Conservation (phyloP, 129 eudicot species). For the Chrysanthemum seticuspe region DNA sequence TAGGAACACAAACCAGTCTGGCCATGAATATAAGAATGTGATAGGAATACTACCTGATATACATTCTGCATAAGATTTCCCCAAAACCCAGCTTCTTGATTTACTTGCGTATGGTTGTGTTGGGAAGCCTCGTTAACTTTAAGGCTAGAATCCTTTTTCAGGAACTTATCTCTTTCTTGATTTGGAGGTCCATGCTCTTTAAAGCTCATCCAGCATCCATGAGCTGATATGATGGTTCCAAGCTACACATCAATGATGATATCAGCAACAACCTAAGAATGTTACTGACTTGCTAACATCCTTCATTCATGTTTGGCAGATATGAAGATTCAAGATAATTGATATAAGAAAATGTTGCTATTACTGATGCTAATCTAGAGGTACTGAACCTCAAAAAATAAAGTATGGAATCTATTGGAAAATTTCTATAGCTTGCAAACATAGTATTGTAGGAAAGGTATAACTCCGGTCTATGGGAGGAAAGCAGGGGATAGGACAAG, state of each 20-base stretch:
- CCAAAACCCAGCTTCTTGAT: conserved; percentile 48
- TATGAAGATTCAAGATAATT: too few relatives aligned
- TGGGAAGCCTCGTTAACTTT: conserved; percentile 10
- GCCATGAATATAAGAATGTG: conserved; percentile 13
- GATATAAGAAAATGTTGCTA: too few relatives aligned
- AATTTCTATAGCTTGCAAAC: too few relatives aligned
- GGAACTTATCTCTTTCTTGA: conserved; percentile 39
- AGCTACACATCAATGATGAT: conserved; percentile 45
- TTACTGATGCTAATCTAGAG: too few relatives aligned
- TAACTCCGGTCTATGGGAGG: too few relatives aligned
- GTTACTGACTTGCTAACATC: too few relatives aligned
- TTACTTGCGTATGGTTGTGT: conserved; percentile 15
- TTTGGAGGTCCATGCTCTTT: conserved; percentile 23
- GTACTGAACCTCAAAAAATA: too few relatives aligned
- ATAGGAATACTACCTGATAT: conserved; percentile 51
- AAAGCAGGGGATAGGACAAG: too few relatives aligned
- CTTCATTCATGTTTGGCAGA: too few relatives aligned
- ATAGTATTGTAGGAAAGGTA: too few relatives aligned
- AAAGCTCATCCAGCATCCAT: conserved; percentile 60
- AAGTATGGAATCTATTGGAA: too few relatives aligned
- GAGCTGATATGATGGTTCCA: conserved; percentile 60
- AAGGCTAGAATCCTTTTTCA: conserved; percentile 35
- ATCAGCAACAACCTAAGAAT: neutral
- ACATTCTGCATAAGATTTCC: conserved; percentile 51
- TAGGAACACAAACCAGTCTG: conserved; percentile 4